Evolutionary conservation across 2,329 filamentous ascomycete genomes (phyloP), one percentile per base, ranked within the genome.

Genomic region (Ophiostoma sp.): DNA sequence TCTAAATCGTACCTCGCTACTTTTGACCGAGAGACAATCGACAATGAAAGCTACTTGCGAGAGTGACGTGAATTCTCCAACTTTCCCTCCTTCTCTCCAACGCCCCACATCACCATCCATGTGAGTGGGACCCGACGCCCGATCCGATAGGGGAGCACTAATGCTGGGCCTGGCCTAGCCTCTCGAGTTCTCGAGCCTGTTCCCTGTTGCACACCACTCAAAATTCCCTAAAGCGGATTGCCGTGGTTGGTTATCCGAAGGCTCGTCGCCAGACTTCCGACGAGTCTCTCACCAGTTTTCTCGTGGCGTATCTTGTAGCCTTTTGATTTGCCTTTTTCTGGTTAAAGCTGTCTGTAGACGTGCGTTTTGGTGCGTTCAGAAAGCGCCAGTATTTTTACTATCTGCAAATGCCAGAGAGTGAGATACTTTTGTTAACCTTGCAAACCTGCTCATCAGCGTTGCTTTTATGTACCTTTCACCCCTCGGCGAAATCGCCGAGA

Each of bases 201-300:
- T 33, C 31, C 33, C 31, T 19, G 28, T 8, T 33, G 55, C 25
- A 33, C 55, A 19, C 25, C 57, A 61, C 17, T 7, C 25, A 59
- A 17, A 55, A 19, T 9, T 39, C 39, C 39, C 63, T 19, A 66
- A 66, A 39, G 59, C 63, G 63, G 63, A 11, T 19, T 48, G 39
- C 63, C 39, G 39, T 48, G 22, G 39, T 28, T 48, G 63, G 63
- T 66, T 45, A 66, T 66, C 63, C 39, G 42, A 66, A 66, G n/a
- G 39, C 22, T 66, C 17, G 22, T 48, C 39, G 63, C 22, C 22
- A 66, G 63, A 66, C n/a, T 19, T 45, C 63, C 63, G 59, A 45
- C n/a, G 1, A 45, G 22, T 3, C 61, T 45, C 42, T 17, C 50
- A 2, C 0, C 9, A 8, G 9, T 22, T 7, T 19, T 25, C 50